phyloP scores from a whole-genome alignment of 2,329 filamentous ascomycete genomes.

The Xylaria multiplex region DNA sequence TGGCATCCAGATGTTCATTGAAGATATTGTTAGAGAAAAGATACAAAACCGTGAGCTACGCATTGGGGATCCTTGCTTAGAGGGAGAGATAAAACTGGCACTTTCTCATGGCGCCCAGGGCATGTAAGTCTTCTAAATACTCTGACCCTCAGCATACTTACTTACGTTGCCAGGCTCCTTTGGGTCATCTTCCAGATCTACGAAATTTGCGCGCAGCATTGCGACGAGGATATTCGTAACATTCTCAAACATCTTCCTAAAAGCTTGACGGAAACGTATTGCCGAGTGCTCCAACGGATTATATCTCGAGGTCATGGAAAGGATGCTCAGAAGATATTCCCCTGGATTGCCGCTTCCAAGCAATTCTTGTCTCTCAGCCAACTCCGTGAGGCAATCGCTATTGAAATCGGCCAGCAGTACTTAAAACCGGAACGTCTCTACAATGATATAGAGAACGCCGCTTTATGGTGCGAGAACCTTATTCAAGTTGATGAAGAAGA shows the following conservation, averaged over 20 bases:
- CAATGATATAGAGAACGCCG: slow-evolving; percentile 44
- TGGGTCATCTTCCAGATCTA: slow-evolving; percentile 38
- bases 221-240: slow-evolving; percentile 43
- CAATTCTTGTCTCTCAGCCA: slow-evolving; percentile 50
- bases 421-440: slow-evolving; percentile 41
- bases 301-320: not conserved
- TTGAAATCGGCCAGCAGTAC: slow-evolving; percentile 48
- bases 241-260: slow-evolving; percentile 47
- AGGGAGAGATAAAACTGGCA: slow-evolving; percentile 42
- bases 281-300: slow-evolving; percentile 33
- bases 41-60: not conserved
- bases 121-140: slow-evolving; percentile 45
- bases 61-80: slow-evolving; percentile 32
- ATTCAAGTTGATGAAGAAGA: slow-evolving; percentile 38
- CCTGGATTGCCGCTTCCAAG: slow-evolving; percentile 49
- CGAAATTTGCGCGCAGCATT: slow-evolving; percentile 34
- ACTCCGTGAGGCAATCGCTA: slow-evolving; percentile 51
- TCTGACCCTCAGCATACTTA: not conserved
- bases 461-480: slow-evolving; percentile 37
- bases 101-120: slow-evolving; percentile 47
- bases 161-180: slow-evolving; percentile 35
- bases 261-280: slow-evolving; percentile 47
- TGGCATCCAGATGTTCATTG: slow-evolving; percentile 13
- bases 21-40: slow-evolving; percentile 13
- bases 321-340: slow-evolving; percentile 44